Conservation (phyloP, 2,329 filamentous ascomycete genomes). For the Neonectria sp. region DNA sequence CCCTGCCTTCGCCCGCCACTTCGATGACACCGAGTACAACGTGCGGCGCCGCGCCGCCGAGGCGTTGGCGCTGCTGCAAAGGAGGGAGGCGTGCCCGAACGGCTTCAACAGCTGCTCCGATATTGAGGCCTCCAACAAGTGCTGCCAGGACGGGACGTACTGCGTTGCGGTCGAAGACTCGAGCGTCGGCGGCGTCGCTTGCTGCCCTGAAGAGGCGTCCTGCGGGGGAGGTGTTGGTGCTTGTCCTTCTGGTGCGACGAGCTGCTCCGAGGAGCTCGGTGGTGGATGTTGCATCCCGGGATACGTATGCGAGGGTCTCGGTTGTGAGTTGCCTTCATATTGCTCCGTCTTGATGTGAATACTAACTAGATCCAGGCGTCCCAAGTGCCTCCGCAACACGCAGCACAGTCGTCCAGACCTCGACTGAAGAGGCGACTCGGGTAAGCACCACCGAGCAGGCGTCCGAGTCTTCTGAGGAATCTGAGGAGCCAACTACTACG, state of each 20-base stretch:
- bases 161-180: conserved; percentile 77
- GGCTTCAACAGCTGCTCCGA: conserved; percentile 76
- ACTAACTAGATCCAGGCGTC: conserved; percentile 47
- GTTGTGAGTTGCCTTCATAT: conserved; percentile 69
- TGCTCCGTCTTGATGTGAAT: background rate
- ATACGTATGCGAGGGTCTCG: conserved; percentile 77
- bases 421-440: conserved; percentile 45
- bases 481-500: conserved; percentile 55
- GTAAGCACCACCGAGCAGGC: conserved; percentile 56
- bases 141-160: conserved; percentile 76
- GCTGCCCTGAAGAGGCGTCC: conserved; percentile 76
- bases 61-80: conserved; percentile 64
- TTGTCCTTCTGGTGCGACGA: conserved; percentile 75
- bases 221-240: conserved; percentile 75
- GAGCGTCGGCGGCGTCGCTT: conserved; percentile 78
- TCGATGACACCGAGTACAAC: conserved; percentile 42
- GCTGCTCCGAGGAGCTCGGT: conserved; percentile 75
- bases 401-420: conserved; percentile 36
- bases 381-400: conserved; percentile 51
- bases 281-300: conserved; percentile 84
- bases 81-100: conserved; percentile 76
- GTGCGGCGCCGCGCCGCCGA: conserved; percentile 62
- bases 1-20: conserved; percentile 68
- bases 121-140: conserved; percentile 79
- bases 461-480: conserved; percentile 40